Base-by-base conservation (phyloP, 352 stramenopile species). In the Phytophthora palmivora region DNA sequence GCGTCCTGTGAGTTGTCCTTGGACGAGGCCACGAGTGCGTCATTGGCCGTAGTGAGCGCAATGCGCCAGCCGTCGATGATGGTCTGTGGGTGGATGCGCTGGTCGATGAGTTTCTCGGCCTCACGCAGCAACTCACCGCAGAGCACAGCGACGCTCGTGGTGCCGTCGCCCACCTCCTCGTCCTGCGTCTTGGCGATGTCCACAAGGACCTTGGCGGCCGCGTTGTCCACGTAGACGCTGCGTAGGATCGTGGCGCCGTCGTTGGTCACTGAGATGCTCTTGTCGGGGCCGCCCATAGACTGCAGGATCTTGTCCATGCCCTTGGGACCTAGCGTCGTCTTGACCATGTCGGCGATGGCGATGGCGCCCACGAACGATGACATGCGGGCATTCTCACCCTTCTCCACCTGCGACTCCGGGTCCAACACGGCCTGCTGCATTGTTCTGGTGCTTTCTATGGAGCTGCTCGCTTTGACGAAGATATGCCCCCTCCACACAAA, bases 261-360 rank as follows among this genome's bases (percentile, higher is more conserved):
- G 82, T 99, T 99, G 16, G 98, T 99, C 16, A 99, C 96, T 38
- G 85, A 97, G 52, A 98, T 96, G 43, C 57, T 89, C 77, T 93
- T 92, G 76, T 94, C 87, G 10, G 77, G 80, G 21, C 87, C 84
- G 47, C 83, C 86, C 78, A 91, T 89, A 9, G 85, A 96, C 83
- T 99, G 97, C 49, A 99, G 79, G 70, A 99, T 99, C 77, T 99
- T 99, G 83, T 99, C 97, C 97, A 99, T 99, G 24, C 98, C 98
- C 76, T 99, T 99, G n/a, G 98, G 98, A 14, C 98, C 98, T 10
- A 99, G 82, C 30, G 98, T 99, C 16, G 98, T 99, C 82, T 99
- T 99, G 24, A 99, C 97, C 66, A 99, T 93, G 79, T 99, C 98
- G 26, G 97, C 95, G 78, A 99, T 99, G 48, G 98, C 97, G 73